A percentile compares a stretch with the other conserved stretches of the same genome.
phyloP scores from a whole-genome alignment of 352 stramenopile species.

The Pythium coloratum region DNA sequence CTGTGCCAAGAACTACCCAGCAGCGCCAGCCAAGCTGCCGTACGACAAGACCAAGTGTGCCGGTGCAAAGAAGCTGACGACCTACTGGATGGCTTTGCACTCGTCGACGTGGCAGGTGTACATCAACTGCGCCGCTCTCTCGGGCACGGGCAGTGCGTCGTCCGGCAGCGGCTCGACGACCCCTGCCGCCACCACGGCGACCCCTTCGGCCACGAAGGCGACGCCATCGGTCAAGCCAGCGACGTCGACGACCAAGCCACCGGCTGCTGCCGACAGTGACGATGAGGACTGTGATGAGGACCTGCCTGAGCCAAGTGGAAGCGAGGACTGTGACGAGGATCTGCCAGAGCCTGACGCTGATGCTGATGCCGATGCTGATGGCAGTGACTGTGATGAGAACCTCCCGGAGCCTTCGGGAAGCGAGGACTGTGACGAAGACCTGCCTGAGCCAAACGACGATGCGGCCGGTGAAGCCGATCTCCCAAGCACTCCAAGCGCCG shows the following conservation, averaged over 20 bases:
- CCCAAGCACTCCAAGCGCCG: neutral
- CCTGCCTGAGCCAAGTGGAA: conserved; percentile 7
- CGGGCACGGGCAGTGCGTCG: conserved; percentile 1
- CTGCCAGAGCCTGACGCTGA: conserved; percentile 16
- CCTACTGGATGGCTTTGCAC: conserved; percentile 45
- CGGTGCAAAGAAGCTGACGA: conserved; percentile 36
- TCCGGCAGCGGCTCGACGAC: neutral
- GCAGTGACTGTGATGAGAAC: neutral
- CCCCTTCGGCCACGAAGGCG: neutral
- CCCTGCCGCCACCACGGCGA: neutral
- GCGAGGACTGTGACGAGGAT: conserved; percentile 19
- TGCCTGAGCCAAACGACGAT: neutral
- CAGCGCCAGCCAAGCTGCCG: conserved; percentile 35
- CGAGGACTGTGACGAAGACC: neutral
- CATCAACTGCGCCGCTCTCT: conserved; percentile 28
- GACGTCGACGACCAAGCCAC: neutral
- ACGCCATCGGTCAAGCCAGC: conserved; percentile 4
- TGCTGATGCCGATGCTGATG: neutral
- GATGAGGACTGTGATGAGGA: neutral
- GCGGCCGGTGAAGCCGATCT: neutral
- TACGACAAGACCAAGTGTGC: conserved; percentile 50
- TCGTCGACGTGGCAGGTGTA: conserved; percentile 39
- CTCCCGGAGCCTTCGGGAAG: neutral
- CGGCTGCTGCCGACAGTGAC: neutral
- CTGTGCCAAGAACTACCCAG: conserved; percentile 41